A percentile compares a stretch with the other conserved stretches of the same genome.
phyloP scores from a whole-genome alignment of 805 yeast species.

The Candida morakotiae region DNA sequence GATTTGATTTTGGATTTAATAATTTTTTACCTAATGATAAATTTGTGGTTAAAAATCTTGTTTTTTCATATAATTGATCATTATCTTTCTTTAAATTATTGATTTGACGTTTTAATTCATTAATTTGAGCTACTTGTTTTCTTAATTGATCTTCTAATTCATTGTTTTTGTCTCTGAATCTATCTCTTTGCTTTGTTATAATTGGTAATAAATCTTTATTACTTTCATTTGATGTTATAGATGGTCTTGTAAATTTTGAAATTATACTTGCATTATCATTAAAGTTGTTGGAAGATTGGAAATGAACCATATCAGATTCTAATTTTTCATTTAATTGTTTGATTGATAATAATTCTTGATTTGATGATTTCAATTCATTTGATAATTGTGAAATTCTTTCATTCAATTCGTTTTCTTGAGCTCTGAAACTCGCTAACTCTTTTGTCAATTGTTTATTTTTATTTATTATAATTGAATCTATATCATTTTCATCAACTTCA shows the following conservation, averaged over 20 bases:
- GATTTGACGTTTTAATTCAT: slow-evolving; percentile 62
- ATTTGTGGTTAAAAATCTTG: slow-evolving; percentile 40
- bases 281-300: slow-evolving; percentile 48
- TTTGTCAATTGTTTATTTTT: slow-evolving; percentile 71
- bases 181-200: slow-evolving; percentile 90
- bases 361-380: slow-evolving; percentile 25
- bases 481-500: slow-evolving; percentile 25
- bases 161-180: slow-evolving; percentile 77
- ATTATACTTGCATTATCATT: slow-evolving; percentile 66
- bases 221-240: slow-evolving; percentile 7
- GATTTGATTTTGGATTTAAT: slow-evolving; percentile 28
- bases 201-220: slow-evolving; percentile 59
- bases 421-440: slow-evolving; percentile 64
- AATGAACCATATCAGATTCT: slow-evolving; percentile 66
- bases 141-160: slow-evolving; percentile 82
- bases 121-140: slow-evolving; percentile 48
- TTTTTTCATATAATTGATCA: slow-evolving; percentile 72
- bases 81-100: slow-evolving; percentile 67
- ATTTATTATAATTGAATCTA: slow-evolving; percentile 60
- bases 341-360: slow-evolving; percentile 37
- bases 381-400: slow-evolving; percentile 40
- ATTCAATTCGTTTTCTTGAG: slow-evolving; percentile 47
- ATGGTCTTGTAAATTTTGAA: slow-evolving; percentile 43
- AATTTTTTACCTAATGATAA: slow-evolving; percentile 13
- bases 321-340: slow-evolving; percentile 52